Conservation (phyloP, 1,284 basidiomycete species). For the Moesziomyces globuligerus region DNA sequence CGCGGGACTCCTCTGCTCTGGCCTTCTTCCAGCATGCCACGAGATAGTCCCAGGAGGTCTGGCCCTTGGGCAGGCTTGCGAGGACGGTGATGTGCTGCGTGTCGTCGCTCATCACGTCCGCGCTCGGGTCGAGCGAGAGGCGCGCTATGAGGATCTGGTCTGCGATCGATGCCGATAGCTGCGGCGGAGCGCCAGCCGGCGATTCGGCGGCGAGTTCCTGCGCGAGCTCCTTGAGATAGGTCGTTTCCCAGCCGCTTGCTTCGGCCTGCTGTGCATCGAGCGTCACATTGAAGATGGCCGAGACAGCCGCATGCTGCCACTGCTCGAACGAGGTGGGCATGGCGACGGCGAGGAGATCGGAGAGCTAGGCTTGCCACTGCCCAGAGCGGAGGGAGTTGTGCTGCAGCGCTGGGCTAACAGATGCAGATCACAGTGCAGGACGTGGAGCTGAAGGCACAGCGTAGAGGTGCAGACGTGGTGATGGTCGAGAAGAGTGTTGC, state of each 20-base stretch:
- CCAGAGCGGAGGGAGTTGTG: too few species aligned
- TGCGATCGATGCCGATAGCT: conserved; percentile 68
- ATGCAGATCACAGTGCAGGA: too few species aligned
- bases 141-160: conserved; percentile 87
- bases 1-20: conserved; percentile 37
- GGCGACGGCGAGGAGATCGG: too few species aligned
- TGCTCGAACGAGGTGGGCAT: conserved; percentile 47
- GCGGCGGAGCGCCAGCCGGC: conserved; percentile 68
- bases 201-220: conserved; percentile 79
- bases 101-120: conserved; percentile 83
- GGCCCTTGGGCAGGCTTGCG: conserved; percentile 78
- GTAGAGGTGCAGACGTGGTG: too few species aligned
- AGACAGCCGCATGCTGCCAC: conserved; percentile 81
- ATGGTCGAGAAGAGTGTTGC: too few species aligned
- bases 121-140: conserved; percentile 79
- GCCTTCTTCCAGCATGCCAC: conserved; percentile 84
- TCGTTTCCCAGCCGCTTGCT: conserved; percentile 76
- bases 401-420: too few species aligned
- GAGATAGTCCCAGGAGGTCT: conserved; percentile 91
- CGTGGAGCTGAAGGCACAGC: too few species aligned
- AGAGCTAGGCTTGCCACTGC: too few species aligned
- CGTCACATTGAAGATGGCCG: conserved; percentile 79
- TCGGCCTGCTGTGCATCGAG: conserved; percentile 81
- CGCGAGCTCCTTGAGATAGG: conserved; percentile 84
- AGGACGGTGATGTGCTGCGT: conserved; percentile 80